These are phyloP conservation scores for Pythium folliculosum DNA, from an alignment of 352 stramenopile species.

Conservation along the genomic window DNA sequence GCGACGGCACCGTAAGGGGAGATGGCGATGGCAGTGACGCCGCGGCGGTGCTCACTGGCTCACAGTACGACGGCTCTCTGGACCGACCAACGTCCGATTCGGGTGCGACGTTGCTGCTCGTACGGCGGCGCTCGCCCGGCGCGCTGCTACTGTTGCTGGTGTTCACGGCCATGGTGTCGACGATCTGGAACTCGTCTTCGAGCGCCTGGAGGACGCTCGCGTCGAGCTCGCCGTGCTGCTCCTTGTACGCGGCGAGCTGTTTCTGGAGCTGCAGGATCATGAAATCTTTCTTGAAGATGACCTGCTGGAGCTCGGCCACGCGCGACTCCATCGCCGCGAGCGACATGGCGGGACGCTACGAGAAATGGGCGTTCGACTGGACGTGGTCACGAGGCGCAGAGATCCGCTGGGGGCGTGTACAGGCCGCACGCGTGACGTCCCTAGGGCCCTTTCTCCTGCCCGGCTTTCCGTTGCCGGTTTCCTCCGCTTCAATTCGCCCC, in stretches of 20 bases:
- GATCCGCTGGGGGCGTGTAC: neutral
- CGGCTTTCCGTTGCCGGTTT: neutral
- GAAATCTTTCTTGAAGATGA: slow-evolving; percentile 84
- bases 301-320: slow-evolving; percentile 70
- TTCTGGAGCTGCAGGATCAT: slow-evolving; percentile 81
- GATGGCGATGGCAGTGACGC: neutral
- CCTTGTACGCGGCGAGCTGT: slow-evolving; percentile 61
- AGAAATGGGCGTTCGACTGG: neutral
- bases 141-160: slow-evolving; percentile 18
- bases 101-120: slow-evolving; percentile 18
- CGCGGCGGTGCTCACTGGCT: neutral
- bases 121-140: slow-evolving; percentile 4
- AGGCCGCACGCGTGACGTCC: neutral
- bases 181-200: slow-evolving; percentile 27
- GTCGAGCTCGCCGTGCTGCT: slow-evolving; percentile 54
- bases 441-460: neutral
- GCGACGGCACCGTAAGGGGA: neutral
- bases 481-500: slow-evolving; percentile 12
- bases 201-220: slow-evolving; percentile 29
- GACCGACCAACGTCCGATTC: neutral
- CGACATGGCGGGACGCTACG: slow-evolving; percentile 8
- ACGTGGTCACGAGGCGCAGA: neutral
- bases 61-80: neutral
- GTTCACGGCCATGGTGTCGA: slow-evolving; percentile 23
- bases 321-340: slow-evolving; percentile 44